Conservation (phyloP, 768 basidiomycete genomes). For the Mycena floridula region DNA sequence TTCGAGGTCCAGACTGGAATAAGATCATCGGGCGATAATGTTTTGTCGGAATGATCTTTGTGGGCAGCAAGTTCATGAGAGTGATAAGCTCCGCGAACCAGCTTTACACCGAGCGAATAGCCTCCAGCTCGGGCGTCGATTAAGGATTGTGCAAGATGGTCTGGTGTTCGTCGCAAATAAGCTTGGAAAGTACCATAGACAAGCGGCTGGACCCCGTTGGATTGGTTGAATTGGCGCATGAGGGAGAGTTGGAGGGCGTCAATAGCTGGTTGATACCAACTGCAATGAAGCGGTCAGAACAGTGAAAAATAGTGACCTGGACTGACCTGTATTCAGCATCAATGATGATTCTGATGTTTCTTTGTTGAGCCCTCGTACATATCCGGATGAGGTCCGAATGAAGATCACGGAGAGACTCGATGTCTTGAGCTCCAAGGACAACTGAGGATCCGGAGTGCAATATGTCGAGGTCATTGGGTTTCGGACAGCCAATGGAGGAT, state of each 20-base stretch:
- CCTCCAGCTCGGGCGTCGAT: slow-evolving; percentile 55
- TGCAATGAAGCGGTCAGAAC: slow-evolving; percentile 12
- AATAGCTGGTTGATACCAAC: slow-evolving; percentile 76
- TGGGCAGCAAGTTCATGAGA: slow-evolving; percentile 61
- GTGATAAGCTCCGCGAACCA: slow-evolving; percentile 92
- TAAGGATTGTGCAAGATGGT: slow-evolving; percentile 61
- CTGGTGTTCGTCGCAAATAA: slow-evolving; percentile 44
- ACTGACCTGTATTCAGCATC: slow-evolving; percentile 79
- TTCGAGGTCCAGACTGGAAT: slow-evolving; percentile 71
- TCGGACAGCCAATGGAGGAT: slow-evolving; percentile 67
- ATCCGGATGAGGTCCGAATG: slow-evolving; percentile 58
- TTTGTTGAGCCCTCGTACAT: slow-evolving; percentile 53
- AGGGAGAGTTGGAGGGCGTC: slow-evolving; percentile 74
- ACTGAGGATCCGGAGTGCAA: slow-evolving; percentile 22
- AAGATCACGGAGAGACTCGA: slow-evolving; percentile 53
- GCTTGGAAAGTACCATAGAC: slow-evolving; percentile 88
- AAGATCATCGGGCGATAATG: slow-evolving; percentile 49
- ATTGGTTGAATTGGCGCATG: slow-evolving; percentile 75
- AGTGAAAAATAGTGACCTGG: not conserved
- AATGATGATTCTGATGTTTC: slow-evolving; percentile 65
- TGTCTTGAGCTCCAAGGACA: slow-evolving; percentile 46
- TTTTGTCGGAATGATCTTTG: slow-evolving; percentile 18
- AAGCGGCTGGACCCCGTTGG: slow-evolving; percentile 52
- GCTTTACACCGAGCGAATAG: slow-evolving; percentile 83
- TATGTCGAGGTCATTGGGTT: slow-evolving; percentile 50